Conservation (phyloP, 2,329 filamentous ascomycete genomes). For the Ascomycota sp. region DNA sequence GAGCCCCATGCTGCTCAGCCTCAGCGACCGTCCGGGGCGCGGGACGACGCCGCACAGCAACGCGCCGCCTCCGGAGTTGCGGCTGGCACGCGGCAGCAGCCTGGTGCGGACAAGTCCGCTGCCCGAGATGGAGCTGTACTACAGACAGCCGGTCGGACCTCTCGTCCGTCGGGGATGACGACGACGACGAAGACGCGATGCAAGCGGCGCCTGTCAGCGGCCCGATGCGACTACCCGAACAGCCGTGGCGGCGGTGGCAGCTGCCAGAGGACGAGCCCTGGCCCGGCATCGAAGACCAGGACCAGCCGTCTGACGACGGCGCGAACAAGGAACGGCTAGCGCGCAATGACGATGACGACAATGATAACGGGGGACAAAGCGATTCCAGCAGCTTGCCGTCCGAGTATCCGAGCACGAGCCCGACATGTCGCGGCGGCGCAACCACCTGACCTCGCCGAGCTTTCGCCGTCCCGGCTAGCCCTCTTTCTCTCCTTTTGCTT, state of each 20-base stretch:
- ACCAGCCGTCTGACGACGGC: no score
- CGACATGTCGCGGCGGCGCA: no score
- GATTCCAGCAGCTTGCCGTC: conserved; percentile 30
- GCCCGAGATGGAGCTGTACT: conserved; percentile 16
- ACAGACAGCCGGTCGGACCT: conserved; percentile 15
- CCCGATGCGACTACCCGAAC: conserved; percentile 2
- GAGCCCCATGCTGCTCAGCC: conserved; percentile 18
- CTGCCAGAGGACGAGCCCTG: conserved; percentile 34
- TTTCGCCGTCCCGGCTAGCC: neutral
- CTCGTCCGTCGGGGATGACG: conserved; percentile 10
- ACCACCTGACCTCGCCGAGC: no score
- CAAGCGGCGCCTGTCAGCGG: no score
- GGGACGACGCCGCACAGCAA: conserved; percentile 52
- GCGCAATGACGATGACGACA: conserved; percentile 6
- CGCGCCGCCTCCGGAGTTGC: conserved; percentile 24
- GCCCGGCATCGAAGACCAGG: conserved; percentile 33
- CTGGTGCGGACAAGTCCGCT: conserved; percentile 8
- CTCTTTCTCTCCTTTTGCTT: neutral
- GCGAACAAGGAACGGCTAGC: no score
- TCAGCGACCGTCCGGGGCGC: conserved; percentile 13
- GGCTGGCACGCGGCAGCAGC: conserved; percentile 10
- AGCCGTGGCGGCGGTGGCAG: conserved; percentile 10
- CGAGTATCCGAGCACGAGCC: conserved; percentile 33
- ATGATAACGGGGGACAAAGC: no score
- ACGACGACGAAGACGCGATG: neutral